Evolutionary conservation across 2,329 filamentous ascomycete species (phyloP).

Genomic region (Claviceps monticola): DNA sequence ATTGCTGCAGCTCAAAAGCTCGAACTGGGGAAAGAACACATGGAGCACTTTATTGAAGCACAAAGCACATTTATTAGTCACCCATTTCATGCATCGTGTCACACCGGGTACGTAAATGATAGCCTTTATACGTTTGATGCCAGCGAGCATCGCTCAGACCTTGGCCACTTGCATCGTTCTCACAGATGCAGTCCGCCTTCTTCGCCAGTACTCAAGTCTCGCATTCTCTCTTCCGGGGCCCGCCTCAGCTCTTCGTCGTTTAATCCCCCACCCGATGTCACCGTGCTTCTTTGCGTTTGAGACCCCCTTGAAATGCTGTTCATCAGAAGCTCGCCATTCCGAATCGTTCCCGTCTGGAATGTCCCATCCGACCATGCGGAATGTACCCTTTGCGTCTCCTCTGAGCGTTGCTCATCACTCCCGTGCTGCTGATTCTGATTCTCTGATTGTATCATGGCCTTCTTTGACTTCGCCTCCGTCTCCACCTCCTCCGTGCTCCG

Average conservation of each 20-base stretch:
- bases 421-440: neutral
- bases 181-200: constrained; percentile 51
- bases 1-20: neutral
- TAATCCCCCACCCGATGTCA: constrained; percentile 29
- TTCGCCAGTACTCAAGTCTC: constrained; percentile 25
- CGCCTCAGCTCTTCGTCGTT: constrained; percentile 45
- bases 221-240: constrained; percentile 41
- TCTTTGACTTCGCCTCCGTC: constrained; percentile 14
- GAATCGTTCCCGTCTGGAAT: constrained; percentile 45
- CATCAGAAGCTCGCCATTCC: constrained; percentile 34
- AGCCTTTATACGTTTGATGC: neutral
- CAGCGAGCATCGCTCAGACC: neutral
- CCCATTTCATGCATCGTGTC: too few relatives aligned
- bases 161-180: neutral
- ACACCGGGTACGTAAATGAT: neutral
- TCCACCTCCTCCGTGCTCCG: constrained; percentile 30
- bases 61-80: too few relatives aligned
- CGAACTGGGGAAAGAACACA: neutral
- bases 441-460: constrained; percentile 6
- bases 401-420: neutral
- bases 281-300: constrained; percentile 6
- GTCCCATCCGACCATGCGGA: constrained; percentile 49
- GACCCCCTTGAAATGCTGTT: constrained; percentile 17
- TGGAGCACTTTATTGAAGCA: neutral
- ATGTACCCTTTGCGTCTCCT: constrained; percentile 10